Evolutionary conservation across 805 yeast genomes (phyloP).

Genomic region (Barnettozyma sucrosica): DNA sequence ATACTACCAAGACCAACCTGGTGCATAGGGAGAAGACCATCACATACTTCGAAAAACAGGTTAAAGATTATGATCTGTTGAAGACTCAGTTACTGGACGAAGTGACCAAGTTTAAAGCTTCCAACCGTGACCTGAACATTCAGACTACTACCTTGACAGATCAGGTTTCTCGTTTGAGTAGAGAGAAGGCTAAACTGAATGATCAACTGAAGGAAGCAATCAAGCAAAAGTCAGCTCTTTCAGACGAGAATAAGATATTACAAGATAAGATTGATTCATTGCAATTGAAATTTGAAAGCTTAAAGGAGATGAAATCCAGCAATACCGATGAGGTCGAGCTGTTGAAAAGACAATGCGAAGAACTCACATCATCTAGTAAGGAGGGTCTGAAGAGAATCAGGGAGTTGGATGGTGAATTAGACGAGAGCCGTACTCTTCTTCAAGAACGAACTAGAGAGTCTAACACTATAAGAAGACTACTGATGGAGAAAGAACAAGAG

Average conservation of each 20-base stretch:
- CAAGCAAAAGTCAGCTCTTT: slow-evolving; percentile 29
- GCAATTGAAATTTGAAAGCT: slow-evolving; percentile 33
- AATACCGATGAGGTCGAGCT: slow-evolving; percentile 41
- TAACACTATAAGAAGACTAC: slow-evolving; percentile 58
- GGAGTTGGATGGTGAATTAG: slow-evolving; percentile 74
- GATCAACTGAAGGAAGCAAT: slow-evolving; percentile 37
- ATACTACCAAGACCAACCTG: slow-evolving; percentile 14
- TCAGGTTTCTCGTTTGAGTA: slow-evolving; percentile 25
- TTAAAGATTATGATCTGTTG: slow-evolving; percentile 30
- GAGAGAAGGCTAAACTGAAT: slow-evolving; percentile 32
- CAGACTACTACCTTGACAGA: slow-evolving; percentile 29
- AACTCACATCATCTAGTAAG: slow-evolving; percentile 55
- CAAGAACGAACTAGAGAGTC: slow-evolving; percentile 82
- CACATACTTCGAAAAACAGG: slow-evolving; percentile 34
- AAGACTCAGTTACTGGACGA: slow-evolving; percentile 24
- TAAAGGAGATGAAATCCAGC: slow-evolving; percentile 29
- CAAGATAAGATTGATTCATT: slow-evolving; percentile 37
- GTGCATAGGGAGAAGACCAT: slow-evolving; percentile 34
- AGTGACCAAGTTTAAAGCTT: slow-evolving; percentile 19
- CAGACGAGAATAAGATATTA: slow-evolving; percentile 35
- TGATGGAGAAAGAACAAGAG: slow-evolving; percentile 63
- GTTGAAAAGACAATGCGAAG: slow-evolving; percentile 66
- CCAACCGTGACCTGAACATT: slow-evolving; percentile 25
- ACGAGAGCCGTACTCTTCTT: slow-evolving; percentile 62
- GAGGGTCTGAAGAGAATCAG: slow-evolving; percentile 61